Evolutionary conservation across 2,329 filamentous ascomycete genomes (phyloP).

Genomic region (Sclerotinia borealis): DNA sequence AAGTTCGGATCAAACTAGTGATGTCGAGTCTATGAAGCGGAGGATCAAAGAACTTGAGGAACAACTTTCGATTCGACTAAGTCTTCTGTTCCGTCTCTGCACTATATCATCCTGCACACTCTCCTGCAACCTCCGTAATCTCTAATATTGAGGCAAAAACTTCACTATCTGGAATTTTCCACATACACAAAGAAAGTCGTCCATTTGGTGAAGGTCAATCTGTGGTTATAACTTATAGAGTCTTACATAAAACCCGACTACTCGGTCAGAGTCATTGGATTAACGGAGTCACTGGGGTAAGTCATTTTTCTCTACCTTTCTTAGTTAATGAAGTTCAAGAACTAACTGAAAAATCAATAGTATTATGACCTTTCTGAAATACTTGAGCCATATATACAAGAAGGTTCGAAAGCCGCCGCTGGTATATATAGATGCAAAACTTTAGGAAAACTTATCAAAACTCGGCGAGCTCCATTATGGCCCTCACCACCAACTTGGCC

Average conservation of each 20-base stretch:
- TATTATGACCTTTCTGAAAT: not conserved
- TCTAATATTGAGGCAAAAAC: not conserved
- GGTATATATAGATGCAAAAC: slow-evolving; percentile 46
- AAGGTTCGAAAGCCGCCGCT: slow-evolving; percentile 34
- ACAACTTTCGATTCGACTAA: not conserved
- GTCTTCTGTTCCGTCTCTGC: not conserved
- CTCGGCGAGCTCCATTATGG: slow-evolving; percentile 42
- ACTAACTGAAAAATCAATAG: not conserved
- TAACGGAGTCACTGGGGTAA: slow-evolving; percentile 42
- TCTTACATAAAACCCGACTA: slow-evolving; percentile 49
- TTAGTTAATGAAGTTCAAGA: not conserved
- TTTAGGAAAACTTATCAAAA: slow-evolving; percentile 47
- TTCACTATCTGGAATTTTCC: not conserved
- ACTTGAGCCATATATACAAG: slow-evolving; percentile 38
- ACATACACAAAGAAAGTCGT: not conserved
- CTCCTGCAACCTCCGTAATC: not conserved
- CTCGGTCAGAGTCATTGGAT: slow-evolving; percentile 55
- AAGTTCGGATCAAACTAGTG: not conserved
- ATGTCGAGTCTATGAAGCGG: not conserved
- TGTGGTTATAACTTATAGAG: slow-evolving; percentile 36
- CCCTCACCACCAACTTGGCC: slow-evolving; percentile 35
- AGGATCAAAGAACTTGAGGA: not conserved
- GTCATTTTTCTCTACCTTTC: not conserved
- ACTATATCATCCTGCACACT: not conserved
- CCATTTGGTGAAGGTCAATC: slow-evolving; percentile 32